Base-by-base conservation (phyloP, 169 alveolate species). In the Plasmodium inui region DNA sequence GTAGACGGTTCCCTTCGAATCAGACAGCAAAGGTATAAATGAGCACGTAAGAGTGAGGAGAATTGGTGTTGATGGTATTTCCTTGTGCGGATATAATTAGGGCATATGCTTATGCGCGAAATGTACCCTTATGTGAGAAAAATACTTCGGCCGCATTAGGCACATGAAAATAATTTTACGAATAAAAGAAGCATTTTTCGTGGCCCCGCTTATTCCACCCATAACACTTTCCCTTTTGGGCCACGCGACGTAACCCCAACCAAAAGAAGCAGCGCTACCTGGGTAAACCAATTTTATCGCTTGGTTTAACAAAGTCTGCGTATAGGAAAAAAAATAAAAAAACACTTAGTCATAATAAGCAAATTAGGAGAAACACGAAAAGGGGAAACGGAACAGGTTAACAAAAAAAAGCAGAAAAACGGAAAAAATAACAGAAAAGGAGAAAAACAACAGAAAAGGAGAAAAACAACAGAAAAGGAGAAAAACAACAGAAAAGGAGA, bases 391-490 rank as follows among this genome's bases (percentile, higher is more conserved):
- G 7, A 22, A 82, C 53, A 82, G 30, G 19, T 82, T 32, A 28
- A 53, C 22, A 82, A 17, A 3, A 46, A 26, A 22, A 22, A 26
- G n/a, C n/a, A n/a, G n/a, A n/a, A n/a, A n/a, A n/a, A n/a, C n/a
- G n/a, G n/a, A n/a, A n/a, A n/a, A n/a, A n/a, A n/a, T n/a, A n/a
- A n/a, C n/a, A n/a, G n/a, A n/a, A n/a, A n/a, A n/a, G n/a, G 0
- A 82, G 2, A 26, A 46, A 82, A 4, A 83, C 1, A 83, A 61
- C 10, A 67, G 8, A 67, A 82, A 55, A 12, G 37, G 2, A 37
- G 50, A 84, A 88, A 76, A 76, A 19, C 70, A 76, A 89, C n/a
- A n/a, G n/a, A n/a, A n/a, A n/a, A 3, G 34, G 19, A 37, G 71
- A 83, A n/a, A 9, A 37, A 55, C n/a, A n/a, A n/a, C n/a, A n/a